Percentiles rank a stretch among this genome's conserved stretches.
These are phyloP conservation scores for Lodderomyces jiufengensis DNA, from an alignment of 1,139 yeast genomes.

Conservation along the genomic window DNA sequence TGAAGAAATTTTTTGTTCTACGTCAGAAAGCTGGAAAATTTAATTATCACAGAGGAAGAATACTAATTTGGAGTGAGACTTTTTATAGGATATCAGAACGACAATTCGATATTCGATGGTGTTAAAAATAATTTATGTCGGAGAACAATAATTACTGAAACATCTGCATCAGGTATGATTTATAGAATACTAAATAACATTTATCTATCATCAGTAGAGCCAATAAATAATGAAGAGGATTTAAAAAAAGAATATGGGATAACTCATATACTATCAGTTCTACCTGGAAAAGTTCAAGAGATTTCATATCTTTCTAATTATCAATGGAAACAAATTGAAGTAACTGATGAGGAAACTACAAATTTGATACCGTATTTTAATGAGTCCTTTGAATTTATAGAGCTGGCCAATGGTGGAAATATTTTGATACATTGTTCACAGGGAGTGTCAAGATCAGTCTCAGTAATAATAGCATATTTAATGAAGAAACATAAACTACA, in stretches of 20 bases:
- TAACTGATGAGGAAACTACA: slow-evolving; percentile 64
- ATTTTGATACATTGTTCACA: slow-evolving; percentile 76
- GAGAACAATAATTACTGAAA: too few species aligned
- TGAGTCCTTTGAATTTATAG: slow-evolving; percentile 60
- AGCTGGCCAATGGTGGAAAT: slow-evolving; percentile 39
- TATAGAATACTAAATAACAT: slow-evolving; percentile 62
- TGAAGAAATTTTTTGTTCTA: too few species aligned
- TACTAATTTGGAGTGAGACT: too few species aligned
- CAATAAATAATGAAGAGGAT: slow-evolving; percentile 43
- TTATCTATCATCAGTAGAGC: slow-evolving; percentile 57
- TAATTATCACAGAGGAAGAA: too few species aligned
- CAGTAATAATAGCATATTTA: slow-evolving; percentile 70
- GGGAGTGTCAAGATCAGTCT: slow-evolving; percentile 79
- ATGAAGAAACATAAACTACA: slow-evolving; percentile 68
- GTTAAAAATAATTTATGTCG: too few species aligned
- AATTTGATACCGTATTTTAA: slow-evolving; percentile 63
- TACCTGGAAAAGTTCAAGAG: slow-evolving; percentile 61
- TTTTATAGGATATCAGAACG: too few species aligned
- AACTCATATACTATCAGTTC: slow-evolving; percentile 65
- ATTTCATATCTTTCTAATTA: slow-evolving; percentile 42
- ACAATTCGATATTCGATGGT: too few species aligned
- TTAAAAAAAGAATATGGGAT: slow-evolving; percentile 46
- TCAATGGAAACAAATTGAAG: slow-evolving; percentile 57
- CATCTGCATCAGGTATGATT: too few species aligned
- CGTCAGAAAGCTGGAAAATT: too few species aligned